phyloP scores from a whole-genome alignment of 108 stramenopile species.

The Bacterosira constricta region DNA sequence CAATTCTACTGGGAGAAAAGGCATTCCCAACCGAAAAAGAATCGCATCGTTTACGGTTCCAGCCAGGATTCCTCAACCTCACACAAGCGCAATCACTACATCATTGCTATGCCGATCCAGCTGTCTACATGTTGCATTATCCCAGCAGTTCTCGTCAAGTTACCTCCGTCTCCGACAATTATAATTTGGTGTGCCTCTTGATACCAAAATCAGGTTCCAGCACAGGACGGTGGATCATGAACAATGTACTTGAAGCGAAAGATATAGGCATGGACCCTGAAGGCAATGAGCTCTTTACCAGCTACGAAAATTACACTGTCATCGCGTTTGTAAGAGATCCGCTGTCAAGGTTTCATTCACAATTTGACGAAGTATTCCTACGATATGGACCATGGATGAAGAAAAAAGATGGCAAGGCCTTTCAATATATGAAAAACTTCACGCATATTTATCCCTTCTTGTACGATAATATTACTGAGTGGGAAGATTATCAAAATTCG shows the following conservation, averaged over 20 bases:
- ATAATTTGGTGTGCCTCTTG: constrained; percentile 6
- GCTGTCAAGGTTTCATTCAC: constrained; percentile 7
- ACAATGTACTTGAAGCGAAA: constrained; percentile 8
- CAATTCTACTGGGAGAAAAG: not conserved
- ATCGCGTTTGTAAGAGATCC: constrained; percentile 18
- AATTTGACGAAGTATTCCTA: constrained; percentile 18
- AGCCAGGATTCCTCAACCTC: constrained; percentile 12
- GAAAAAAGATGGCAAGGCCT: not conserved
- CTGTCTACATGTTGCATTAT: constrained; percentile 11
- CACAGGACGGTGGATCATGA: constrained; percentile 18
- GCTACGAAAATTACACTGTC: constrained; percentile 14
- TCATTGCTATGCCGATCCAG: constrained; percentile 1
- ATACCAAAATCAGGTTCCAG: constrained; percentile 8
- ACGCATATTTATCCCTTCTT: constrained; percentile 10
- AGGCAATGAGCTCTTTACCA: not conserved
- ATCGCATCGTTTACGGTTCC: not conserved
- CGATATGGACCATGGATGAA: constrained; percentile 20
- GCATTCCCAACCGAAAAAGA: not conserved
- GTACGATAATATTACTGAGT: constrained; percentile 16
- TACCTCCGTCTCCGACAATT: constrained; percentile 3
- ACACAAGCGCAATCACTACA: not conserved
- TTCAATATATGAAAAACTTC: not conserved
- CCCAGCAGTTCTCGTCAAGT: not conserved
- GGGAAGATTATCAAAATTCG: constrained; percentile 16
- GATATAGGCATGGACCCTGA: not conserved